Conservation (phyloP, 306 rosid species). For the Dalbergia oliveri region DNA sequence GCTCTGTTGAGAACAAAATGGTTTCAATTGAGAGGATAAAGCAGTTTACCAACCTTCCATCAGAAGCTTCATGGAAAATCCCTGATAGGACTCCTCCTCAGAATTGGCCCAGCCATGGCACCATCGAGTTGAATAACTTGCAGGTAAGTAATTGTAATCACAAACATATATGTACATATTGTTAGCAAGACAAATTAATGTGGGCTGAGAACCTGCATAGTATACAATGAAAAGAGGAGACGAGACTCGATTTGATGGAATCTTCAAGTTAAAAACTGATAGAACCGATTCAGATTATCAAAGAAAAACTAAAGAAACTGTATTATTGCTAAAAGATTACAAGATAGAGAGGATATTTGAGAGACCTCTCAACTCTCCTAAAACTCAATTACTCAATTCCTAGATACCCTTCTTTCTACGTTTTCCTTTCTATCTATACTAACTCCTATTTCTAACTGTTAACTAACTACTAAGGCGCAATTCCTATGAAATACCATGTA, state of each 20-base stretch:
- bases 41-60: constrained; percentile 74
- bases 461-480: too few species aligned
- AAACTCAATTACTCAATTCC: too few species aligned
- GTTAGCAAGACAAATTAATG: constrained; percentile 4
- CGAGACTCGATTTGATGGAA: not conserved
- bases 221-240: not conserved
- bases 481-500: not conserved
- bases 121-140: constrained; percentile 67
- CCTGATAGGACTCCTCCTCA: constrained; percentile 65
- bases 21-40: constrained; percentile 88
- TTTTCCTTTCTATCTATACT: too few species aligned
- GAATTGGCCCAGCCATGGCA: constrained; percentile 81
- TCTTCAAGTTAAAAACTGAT: not conserved
- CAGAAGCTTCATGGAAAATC: constrained; percentile 81
- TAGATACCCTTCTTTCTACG: too few species aligned
- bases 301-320: too few species aligned
- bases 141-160: constrained; percentile 67
- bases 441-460: too few species aligned
- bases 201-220: constrained; percentile 3
- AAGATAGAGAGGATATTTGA: too few species aligned
- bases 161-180: not conserved
- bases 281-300: too few species aligned
- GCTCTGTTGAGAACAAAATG: constrained; percentile 82
- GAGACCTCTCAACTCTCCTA: too few species aligned
- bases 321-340: too few species aligned